A percentile compares a stretch with the other conserved stretches of the same genome.
Evolutionary conservation across 805 yeast genomes (phyloP).

Genomic region (Teunomyces cretensis): DNA sequence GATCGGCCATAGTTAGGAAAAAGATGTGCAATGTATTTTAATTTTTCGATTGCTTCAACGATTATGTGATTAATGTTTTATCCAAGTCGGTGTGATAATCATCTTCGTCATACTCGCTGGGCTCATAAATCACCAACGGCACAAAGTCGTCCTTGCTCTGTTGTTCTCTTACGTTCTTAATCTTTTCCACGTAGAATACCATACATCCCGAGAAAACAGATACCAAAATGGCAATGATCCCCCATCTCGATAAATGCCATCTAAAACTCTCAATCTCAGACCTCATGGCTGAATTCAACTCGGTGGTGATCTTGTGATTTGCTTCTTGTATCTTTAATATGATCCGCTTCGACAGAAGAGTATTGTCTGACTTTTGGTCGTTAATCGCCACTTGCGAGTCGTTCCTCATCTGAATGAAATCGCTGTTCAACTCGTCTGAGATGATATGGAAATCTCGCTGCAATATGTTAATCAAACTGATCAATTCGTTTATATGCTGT

Average conservation of each 20-base stretch:
- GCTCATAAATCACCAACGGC: constrained; percentile 43
- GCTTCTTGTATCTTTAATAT: constrained; percentile 76
- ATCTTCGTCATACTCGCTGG: constrained; percentile 53
- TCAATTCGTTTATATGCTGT: constrained; percentile 62
- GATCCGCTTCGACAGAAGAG: constrained; percentile 66
- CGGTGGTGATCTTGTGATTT: constrained; percentile 79
- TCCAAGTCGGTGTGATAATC: constrained; percentile 59
- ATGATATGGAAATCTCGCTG: constrained; percentile 71
- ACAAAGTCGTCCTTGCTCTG: constrained; percentile 35
- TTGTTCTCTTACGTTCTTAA: constrained; percentile 19
- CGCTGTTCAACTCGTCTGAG: constrained; percentile 71
- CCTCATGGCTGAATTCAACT: constrained; percentile 75
- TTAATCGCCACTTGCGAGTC: constrained; percentile 81
- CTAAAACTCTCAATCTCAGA: constrained; percentile 85
- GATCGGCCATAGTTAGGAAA: background rate
- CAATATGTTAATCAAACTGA: constrained; percentile 63
- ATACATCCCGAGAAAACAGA: constrained; percentile 55
- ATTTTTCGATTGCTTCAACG: background rate
- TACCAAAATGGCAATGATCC: constrained; percentile 70
- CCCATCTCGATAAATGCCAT: constrained; percentile 92
- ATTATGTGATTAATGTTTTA: constrained; percentile 16
- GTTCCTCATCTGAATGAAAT: constrained; percentile 58
- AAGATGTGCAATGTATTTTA: background rate
- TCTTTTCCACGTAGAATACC: constrained; percentile 51
- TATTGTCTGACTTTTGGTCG: constrained; percentile 84